phyloP scores from a whole-genome alignment of 176 grass and related monocot genomes.

The Urochloa ruziziensis region DNA sequence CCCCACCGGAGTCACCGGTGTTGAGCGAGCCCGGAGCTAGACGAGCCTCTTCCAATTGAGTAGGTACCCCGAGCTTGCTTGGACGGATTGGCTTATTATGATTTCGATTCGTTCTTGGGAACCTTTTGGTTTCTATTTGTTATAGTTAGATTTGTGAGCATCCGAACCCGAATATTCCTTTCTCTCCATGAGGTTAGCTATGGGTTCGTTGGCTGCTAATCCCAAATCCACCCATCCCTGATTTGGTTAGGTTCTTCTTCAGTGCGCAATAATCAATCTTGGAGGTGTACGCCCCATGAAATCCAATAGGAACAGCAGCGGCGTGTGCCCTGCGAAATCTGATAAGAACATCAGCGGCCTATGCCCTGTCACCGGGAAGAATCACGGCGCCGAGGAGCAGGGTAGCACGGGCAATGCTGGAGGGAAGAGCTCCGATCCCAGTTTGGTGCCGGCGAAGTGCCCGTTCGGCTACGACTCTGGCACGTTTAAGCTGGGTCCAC shows the following conservation, averaged over 20 bases:
- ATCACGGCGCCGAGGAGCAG: not conserved
- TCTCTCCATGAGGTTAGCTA: not conserved
- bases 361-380: constrained; percentile 55
- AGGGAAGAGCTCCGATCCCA: constrained; percentile 29
- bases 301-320: not conserved
- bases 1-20: not conserved
- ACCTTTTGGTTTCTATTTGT: not conserved
- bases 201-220: not conserved
- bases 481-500: constrained; percentile 83
- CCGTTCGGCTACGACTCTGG: constrained; percentile 84
- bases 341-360: constrained; percentile 31
- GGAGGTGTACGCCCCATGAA: constrained; percentile 8
- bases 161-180: not conserved
- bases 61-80: not conserved
- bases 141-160: not conserved
- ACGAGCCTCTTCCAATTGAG: not conserved
- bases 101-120: too few species aligned
- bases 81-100: not conserved
- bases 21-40: not conserved
- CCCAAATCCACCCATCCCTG: not conserved
- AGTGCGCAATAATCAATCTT: not conserved
- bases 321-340: constrained; percentile 21
- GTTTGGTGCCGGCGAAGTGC: constrained; percentile 59
- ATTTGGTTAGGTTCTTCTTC: not conserved
- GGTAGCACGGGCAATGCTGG: constrained; percentile 5